Evolutionary conservation across 1,284 basidiomycete species (phyloP).

Genomic region (Microbotryomycetes sp.): DNA sequence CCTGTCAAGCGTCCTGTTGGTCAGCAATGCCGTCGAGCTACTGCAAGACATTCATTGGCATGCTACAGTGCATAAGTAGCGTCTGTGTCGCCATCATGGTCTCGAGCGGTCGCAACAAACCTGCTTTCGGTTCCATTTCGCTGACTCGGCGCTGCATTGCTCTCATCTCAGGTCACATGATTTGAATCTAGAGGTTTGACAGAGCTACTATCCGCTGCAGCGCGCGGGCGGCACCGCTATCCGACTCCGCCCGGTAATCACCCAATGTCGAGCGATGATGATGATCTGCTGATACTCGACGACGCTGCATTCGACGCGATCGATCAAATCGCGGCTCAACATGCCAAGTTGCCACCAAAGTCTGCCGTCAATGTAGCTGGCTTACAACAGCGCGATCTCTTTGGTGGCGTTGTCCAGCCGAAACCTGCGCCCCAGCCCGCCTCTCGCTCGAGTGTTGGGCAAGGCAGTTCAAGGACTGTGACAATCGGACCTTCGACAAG

Average conservation of each 20-base stretch:
- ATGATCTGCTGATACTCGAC: slow-evolving; percentile 36
- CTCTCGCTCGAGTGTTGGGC: slow-evolving; percentile 6
- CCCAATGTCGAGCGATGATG: slow-evolving; percentile 47
- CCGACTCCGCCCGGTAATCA: slow-evolving; percentile 61
- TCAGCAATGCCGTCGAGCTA: no score
- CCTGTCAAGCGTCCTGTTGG: no score
- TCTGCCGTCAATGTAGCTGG: slow-evolving; percentile 19
- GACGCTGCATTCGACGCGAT: slow-evolving; percentile 48
- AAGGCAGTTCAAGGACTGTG: not conserved
- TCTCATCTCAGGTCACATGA: not conserved
- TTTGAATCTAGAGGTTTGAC: not conserved
- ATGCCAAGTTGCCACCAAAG: slow-evolving; percentile 18
- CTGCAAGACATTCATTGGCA: no score
- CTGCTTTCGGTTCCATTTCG: no score
- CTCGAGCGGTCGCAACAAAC: no score
- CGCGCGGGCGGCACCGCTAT: no score
- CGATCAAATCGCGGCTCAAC: slow-evolving; percentile 56
- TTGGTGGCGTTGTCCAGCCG: slow-evolving; percentile 21
- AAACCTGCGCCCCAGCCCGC: not conserved
- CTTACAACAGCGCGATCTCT: slow-evolving; percentile 31
- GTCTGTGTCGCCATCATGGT: no score
- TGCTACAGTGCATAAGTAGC: no score
- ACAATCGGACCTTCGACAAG: not conserved
- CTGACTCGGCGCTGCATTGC: no score
- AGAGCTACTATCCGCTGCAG: no score